Percentiles rank a stretch among this genome's conserved stretches.
These are phyloP conservation scores for Ganoderma meredithae DNA, from an alignment of 1,284 basidiomycete genomes.

Conservation along the genomic window DNA sequence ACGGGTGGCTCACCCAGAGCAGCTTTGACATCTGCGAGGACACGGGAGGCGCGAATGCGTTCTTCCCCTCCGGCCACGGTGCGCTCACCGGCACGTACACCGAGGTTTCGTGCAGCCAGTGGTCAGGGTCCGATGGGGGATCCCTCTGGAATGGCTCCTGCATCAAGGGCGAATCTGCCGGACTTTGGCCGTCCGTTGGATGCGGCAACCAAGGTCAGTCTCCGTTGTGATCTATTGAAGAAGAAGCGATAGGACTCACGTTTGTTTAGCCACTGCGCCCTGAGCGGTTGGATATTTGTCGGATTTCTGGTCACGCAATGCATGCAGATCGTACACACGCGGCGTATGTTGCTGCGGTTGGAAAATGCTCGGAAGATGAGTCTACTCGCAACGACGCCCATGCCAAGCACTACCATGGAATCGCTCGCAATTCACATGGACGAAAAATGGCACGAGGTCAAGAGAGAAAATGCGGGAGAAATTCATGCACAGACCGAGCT, in stretches of 20 bases:
- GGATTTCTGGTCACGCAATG: neutral
- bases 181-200: constrained; percentile 55
- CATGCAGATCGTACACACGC: neutral
- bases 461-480: neutral
- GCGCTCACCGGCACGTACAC: constrained; percentile 59
- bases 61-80: constrained; percentile 64
- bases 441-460: neutral
- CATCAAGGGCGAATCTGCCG: constrained; percentile 54
- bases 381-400: too few species aligned
- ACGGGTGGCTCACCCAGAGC: constrained; percentile 10
- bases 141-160: constrained; percentile 57
- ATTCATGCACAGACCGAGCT: neutral
- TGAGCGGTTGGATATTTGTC: constrained; percentile 12
- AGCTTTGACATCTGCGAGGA: constrained; percentile 71
- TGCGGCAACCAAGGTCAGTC: constrained; percentile 63
- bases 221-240: neutral
- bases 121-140: constrained; percentile 60
- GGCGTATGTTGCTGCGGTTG: neutral
- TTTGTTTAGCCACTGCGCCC: constrained; percentile 19
- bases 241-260: neutral
- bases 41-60: constrained; percentile 56
- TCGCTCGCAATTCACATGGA: neutral
- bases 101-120: constrained; percentile 63
- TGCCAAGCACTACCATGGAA: too few species aligned
- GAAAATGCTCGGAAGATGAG: constrained; percentile 10